Evolutionary conservation across 768 basidiomycete genomes (phyloP).

Genomic region (Tricholoma flavovirens): DNA sequence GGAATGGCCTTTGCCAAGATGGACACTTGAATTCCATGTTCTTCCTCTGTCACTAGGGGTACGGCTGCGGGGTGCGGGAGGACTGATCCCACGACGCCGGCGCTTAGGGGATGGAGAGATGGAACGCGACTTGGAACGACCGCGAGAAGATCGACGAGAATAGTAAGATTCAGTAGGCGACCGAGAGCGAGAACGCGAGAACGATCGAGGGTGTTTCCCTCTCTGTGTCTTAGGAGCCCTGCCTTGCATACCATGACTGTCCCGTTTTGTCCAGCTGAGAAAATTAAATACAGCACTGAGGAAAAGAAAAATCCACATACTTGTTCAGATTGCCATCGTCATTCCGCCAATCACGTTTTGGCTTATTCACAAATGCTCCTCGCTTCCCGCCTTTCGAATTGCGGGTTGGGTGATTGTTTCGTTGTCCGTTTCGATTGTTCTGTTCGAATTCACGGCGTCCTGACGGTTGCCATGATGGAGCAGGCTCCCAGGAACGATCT

Average conservation of each 20-base stretch:
- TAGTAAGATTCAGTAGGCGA: slow-evolving; percentile 63
- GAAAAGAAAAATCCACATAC: slow-evolving; percentile 35
- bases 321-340: slow-evolving; percentile 74
- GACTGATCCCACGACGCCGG: slow-evolving; percentile 48
- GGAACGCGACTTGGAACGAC: slow-evolving; percentile 59
- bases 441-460: slow-evolving; percentile 34
- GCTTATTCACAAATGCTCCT: slow-evolving; percentile 29
- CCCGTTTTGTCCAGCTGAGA: slow-evolving; percentile 63
- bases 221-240: slow-evolving; percentile 30
- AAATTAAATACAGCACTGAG: slow-evolving; percentile 4
- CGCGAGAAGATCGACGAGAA: slow-evolving; percentile 58
- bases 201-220: slow-evolving; percentile 42
- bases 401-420: slow-evolving; percentile 23
- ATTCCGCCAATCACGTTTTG: slow-evolving; percentile 44
- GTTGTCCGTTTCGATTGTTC: slow-evolving; percentile 33
- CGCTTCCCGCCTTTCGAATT: slow-evolving; percentile 26
- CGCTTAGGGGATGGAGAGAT: slow-evolving; percentile 54
- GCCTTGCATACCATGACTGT: slow-evolving; percentile 36
- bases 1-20: slow-evolving; percentile 19
- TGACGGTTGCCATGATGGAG: slow-evolving; percentile 58
- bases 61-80: slow-evolving; percentile 37
- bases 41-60: slow-evolving; percentile 44
- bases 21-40: slow-evolving; percentile 23
- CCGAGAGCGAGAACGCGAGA: slow-evolving; percentile 55
- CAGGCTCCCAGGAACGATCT: slow-evolving; percentile 70